Evolutionary conservation across 2,329 filamentous ascomycete species (phyloP), one percentile per base, ranked within the genome.

Genomic region (Diplodia mutila): DNA sequence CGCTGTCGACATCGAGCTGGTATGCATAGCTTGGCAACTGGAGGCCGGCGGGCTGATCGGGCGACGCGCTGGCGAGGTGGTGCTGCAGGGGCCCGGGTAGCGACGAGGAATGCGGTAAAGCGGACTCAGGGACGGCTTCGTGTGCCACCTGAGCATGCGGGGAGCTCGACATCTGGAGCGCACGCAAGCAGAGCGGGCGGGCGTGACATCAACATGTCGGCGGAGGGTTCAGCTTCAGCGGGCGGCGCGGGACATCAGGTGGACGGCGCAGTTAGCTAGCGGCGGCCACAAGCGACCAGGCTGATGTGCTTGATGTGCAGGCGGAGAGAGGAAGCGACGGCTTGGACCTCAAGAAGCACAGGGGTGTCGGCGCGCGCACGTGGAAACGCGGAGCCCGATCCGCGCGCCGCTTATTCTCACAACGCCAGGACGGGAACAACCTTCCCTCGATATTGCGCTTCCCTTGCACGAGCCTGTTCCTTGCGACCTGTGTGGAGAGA

Each of bases 331-430:
- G 25, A 48, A n/a, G n/a, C n/a, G n/a, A n/a, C n/a, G n/a, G n/a
- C n/a, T n/a, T n/a, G n/a, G n/a, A n/a, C n/a, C n/a, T n/a, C n/a
- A n/a, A n/a, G n/a, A n/a, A n/a, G n/a, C n/a, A n/a, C n/a, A n/a
- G 25, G 57, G 57, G 57, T 34, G 23, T 29, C 21, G 25, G 25
- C 14, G 21, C 34, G 55, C 37, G 55, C 55, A 59, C 55, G 55
- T 59, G 55, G 34, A 46, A 18, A 42, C 34, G 55, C 55, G n/a
- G 12, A 39, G 25, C 57, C 57, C 39, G 57, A 49, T 27, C 57
- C 57, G 57, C 57, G 57, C 39, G 57, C 57, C 57, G 57, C 57
- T 61, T 49, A 61, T 61, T 61, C 57, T n/a, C 46, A 61, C 57
- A 61, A 48, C 54, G 34, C 14, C 37, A 27, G 37, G 57, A 61